Conservation (phyloP, 345 rosid species). For the Boechera retrofracta region DNA sequence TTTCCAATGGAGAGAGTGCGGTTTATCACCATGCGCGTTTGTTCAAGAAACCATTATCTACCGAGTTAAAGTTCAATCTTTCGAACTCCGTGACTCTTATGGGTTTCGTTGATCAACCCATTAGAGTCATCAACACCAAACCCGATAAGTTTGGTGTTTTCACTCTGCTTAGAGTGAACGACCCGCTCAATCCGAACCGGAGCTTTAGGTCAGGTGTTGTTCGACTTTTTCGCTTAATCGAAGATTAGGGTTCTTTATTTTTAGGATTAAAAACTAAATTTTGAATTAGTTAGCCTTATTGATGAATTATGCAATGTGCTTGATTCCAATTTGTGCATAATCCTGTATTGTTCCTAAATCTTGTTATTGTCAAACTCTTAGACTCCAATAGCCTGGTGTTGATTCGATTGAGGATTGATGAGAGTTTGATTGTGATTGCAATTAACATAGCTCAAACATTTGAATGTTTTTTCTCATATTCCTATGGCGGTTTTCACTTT, state of each 20-base stretch:
- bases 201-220: constrained; percentile 58
- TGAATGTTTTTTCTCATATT: neutral
- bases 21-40: constrained; percentile 56
- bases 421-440: neutral
- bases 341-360: neutral
- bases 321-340: neutral
- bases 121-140: constrained; percentile 23
- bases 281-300: neutral
- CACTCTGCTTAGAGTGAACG: constrained; percentile 51
- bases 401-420: constrained; percentile 7
- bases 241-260: neutral
- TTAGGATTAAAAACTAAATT: neutral
- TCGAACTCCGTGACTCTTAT: constrained; percentile 61
- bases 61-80: constrained; percentile 39
- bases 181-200: constrained; percentile 41
- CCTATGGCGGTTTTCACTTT: neutral
- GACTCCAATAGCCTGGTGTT: neutral
- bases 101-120: constrained; percentile 57
- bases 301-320: neutral
- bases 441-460: neutral
- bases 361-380: neutral
- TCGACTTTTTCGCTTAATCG: neutral
- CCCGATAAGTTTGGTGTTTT: constrained; percentile 48
- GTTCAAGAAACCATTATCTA: constrained; percentile 62
- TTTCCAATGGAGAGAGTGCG: constrained; percentile 54